Conservation (phyloP, 1,284 basidiomycete species). For the Ustilago hordei region DNA sequence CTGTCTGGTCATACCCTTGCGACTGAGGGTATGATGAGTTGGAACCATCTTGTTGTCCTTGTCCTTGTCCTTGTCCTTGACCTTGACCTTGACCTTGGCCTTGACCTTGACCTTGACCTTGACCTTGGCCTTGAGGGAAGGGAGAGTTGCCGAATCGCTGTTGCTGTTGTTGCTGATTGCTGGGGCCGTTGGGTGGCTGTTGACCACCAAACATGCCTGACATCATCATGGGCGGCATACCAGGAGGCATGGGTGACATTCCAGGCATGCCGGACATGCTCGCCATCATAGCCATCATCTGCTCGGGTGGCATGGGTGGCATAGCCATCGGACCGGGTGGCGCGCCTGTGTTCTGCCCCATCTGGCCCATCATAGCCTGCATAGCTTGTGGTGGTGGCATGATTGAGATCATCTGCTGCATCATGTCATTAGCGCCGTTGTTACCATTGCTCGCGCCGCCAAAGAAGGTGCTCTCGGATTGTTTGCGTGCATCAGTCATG, state of each 20-base stretch:
- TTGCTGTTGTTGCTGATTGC: constrained; percentile 28
- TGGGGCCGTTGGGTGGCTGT: constrained; percentile 22
- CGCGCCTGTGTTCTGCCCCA: constrained; percentile 10
- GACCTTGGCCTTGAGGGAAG: constrained; percentile 19
- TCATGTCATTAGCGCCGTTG: constrained; percentile 26
- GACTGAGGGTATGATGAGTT: constrained; percentile 26
- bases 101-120: constrained; percentile 8
- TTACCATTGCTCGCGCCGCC: constrained; percentile 5
- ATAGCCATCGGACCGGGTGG: constrained; percentile 50
- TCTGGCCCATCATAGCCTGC: constrained; percentile 60
- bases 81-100: neutral
- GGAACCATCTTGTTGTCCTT: constrained; percentile 13
- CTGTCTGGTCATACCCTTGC: constrained; percentile 6
- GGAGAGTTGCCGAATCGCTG: constrained; percentile 31
- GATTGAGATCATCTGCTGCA: constrained; percentile 51
- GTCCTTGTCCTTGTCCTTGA: constrained; percentile 10
- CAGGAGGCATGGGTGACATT: constrained; percentile 41
- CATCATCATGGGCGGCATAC: constrained; percentile 43
- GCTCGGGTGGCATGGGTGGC: constrained; percentile 55
- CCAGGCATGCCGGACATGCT: constrained; percentile 47
- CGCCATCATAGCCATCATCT: constrained; percentile 65
- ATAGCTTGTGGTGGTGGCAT: constrained; percentile 55
- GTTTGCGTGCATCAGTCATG: constrained; percentile 81
- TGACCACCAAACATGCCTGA: constrained; percentile 33
- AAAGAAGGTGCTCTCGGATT: constrained; percentile 53